Percentiles rank a stretch among this genome's conserved stretches.
phyloP scores from a whole-genome alignment of 768 basidiomycete species.

The Suillus occidentalis region DNA sequence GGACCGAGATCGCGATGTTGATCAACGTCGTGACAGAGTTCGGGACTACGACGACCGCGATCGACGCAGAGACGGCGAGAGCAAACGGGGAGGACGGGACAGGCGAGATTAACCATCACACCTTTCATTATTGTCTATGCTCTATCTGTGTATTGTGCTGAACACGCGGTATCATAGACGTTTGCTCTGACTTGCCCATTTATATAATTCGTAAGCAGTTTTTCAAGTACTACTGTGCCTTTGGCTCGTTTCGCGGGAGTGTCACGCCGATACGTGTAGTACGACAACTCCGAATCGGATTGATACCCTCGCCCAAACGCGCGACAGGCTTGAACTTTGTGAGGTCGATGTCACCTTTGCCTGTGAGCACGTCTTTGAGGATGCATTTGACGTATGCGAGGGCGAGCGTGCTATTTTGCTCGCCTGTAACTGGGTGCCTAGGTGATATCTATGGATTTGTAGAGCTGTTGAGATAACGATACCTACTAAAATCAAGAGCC shows the following conservation, averaged over 20 bases:
- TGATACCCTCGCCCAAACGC: conserved; percentile 43
- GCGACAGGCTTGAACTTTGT: conserved; percentile 33
- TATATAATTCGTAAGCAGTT: too few relatives aligned
- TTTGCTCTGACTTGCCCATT: background rate
- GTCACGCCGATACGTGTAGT: too few relatives aligned
- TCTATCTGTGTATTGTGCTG: background rate
- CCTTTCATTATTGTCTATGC: background rate
- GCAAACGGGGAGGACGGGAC: conserved; percentile 14
- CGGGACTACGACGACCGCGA: conserved; percentile 25
- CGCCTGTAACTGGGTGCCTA: conserved; percentile 30
- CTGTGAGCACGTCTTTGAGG: conserved; percentile 40
- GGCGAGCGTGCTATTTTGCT: conserved; percentile 30
- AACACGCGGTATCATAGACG: background rate
- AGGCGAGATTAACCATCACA: background rate
- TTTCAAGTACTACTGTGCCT: too few relatives aligned
- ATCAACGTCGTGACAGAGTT: conserved; percentile 33
- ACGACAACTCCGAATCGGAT: too few relatives aligned
- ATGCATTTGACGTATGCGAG: conserved; percentile 40
- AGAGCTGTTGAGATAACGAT: conserved; percentile 33
- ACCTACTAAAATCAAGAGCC: too few relatives aligned
- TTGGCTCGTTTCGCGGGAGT: too few relatives aligned
- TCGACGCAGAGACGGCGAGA: conserved; percentile 5
- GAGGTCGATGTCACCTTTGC: conserved; percentile 35
- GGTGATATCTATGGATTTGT: conserved; percentile 35
- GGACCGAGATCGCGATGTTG: conserved; percentile 25